Conservation (phyloP, 345 rosid genomes). For the Camelina sativa region DNA sequence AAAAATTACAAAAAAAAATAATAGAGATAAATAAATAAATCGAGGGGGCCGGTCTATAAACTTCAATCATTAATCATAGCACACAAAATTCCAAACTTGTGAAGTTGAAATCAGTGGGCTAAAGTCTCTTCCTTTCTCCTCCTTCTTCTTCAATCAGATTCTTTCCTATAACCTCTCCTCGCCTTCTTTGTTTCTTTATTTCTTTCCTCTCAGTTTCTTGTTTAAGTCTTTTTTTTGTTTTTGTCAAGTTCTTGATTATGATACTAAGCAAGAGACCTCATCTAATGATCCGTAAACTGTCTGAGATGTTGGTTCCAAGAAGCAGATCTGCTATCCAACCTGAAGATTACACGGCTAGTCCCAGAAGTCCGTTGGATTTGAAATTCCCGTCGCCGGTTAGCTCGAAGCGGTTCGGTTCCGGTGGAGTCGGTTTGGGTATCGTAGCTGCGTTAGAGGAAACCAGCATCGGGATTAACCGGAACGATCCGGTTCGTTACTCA, state of each 20-base stretch:
- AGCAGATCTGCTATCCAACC: conserved; percentile 46
- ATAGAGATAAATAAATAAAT: conserved; percentile 11
- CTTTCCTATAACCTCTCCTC: conserved; percentile 33
- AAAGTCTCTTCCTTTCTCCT: conserved; percentile 29
- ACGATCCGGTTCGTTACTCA: conserved; percentile 46
- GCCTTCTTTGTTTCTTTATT: neutral
- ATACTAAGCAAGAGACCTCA: conserved; percentile 65
- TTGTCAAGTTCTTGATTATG: conserved; percentile 11
- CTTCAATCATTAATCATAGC: conserved; percentile 42
- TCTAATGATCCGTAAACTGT: conserved; percentile 65
- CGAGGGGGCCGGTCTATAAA: conserved; percentile 35
- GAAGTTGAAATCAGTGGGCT: conserved; percentile 40
- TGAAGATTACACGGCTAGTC: conserved; percentile 56
- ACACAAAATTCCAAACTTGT: conserved; percentile 44
- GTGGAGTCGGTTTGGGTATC: conserved; percentile 80
- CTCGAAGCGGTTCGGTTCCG: conserved; percentile 50
- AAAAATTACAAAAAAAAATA: neutral
- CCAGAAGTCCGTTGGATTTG: conserved; percentile 69
- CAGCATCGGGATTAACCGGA: conserved; percentile 35
- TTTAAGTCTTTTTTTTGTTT: neutral
- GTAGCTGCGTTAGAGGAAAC: conserved; percentile 65
- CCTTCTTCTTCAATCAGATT: conserved; percentile 33
- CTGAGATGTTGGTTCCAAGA: conserved; percentile 64
- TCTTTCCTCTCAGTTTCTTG: neutral
- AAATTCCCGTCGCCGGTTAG: conserved; percentile 64